Conservation (phyloP, 164 flowering plant species). For the Saururus chinensis region DNA sequence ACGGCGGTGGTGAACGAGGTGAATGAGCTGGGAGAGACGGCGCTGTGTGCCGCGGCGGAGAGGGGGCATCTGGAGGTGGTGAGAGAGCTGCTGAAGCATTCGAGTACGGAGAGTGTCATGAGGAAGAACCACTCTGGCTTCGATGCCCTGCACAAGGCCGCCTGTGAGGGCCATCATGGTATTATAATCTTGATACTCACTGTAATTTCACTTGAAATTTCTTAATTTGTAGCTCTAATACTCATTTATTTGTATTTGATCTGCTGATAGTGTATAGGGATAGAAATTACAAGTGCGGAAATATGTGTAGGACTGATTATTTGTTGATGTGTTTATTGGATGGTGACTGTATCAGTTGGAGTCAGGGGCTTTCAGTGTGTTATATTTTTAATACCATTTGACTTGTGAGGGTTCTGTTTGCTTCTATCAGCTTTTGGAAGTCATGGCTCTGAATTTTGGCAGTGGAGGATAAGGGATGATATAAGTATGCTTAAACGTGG, state of each 20-base stretch:
- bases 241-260: neutral
- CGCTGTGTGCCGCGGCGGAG: conserved; percentile 38
- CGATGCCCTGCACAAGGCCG: conserved; percentile 66
- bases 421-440: neutral
- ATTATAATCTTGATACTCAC: neutral
- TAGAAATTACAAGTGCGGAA: no score
- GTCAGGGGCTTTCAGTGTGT: neutral
- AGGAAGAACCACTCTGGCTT: conserved; percentile 52
- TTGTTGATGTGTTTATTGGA: neutral
- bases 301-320: no score
- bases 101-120: conserved; percentile 27
- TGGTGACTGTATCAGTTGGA: neutral
- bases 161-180: conserved; percentile 62
- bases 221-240: neutral
- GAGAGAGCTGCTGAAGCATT: conserved; percentile 31
- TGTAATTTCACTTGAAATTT: no score
- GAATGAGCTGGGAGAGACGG: conserved; percentile 43
- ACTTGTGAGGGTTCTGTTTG: neutral
- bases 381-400: conserved; percentile 3
- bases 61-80: conserved; percentile 35
- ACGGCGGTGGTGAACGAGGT: conserved; percentile 41
- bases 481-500: no score
- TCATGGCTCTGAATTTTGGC: neutral
- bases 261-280: neutral
- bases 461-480: neutral